Evolutionary conservation across 441 rosid species (phyloP).

Genomic region (Sinapis alba): DNA sequence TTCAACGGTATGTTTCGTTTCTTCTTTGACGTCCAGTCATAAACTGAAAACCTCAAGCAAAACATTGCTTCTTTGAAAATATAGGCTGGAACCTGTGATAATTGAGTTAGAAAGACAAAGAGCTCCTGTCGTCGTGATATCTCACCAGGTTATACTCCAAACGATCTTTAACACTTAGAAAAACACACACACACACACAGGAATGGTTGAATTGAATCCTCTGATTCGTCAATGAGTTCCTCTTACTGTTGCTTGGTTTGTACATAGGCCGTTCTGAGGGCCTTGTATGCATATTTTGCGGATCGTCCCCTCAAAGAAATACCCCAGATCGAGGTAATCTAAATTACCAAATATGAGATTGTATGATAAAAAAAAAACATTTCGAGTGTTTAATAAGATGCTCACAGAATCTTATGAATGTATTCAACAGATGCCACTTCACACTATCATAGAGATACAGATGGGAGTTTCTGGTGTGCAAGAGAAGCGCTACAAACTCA

Average conservation of each 20-base stretch:
- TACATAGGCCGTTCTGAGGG: slow-evolving; percentile 94
- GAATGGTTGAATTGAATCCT: background rate
- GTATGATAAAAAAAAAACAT: background rate
- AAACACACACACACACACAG: background rate
- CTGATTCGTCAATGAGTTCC: background rate
- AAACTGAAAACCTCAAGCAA: slow-evolving; percentile 18
- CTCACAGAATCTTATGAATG: background rate
- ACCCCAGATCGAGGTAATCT: slow-evolving; percentile 76
- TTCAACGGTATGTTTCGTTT: slow-evolving; percentile 71
- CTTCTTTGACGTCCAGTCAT: background rate
- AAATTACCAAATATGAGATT: too few species aligned
- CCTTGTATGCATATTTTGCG: slow-evolving; percentile 95
- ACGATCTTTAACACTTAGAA: background rate
- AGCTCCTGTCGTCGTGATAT: slow-evolving; percentile 95
- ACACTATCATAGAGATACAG: slow-evolving; percentile 97
- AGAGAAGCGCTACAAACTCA: slow-evolving; percentile 97
- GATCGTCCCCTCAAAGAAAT: slow-evolving; percentile 98
- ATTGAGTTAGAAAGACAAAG: slow-evolving; percentile 98
- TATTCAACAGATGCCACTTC: slow-evolving; percentile 81
- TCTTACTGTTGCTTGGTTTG: background rate
- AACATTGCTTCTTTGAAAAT: slow-evolving; percentile 31
- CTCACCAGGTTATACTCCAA: slow-evolving; percentile 84
- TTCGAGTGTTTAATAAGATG: background rate
- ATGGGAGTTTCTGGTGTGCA: slow-evolving; percentile 99
- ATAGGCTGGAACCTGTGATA: slow-evolving; percentile 97